phyloP scores from a whole-genome alignment of 257 asterid genomes.

The Solanum etuberosum region DNA sequence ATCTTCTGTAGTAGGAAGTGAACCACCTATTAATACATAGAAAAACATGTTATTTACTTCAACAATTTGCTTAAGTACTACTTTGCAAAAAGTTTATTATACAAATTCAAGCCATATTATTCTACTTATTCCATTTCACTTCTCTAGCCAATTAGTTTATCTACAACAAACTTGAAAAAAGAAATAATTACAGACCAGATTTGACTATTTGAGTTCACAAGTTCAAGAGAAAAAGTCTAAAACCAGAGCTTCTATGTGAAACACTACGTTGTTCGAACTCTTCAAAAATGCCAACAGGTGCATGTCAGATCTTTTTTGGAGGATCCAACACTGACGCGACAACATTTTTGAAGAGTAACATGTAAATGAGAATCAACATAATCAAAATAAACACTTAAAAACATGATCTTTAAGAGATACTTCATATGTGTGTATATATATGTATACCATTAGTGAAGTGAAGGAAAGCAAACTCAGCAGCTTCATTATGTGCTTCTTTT shows the following conservation, averaged over 20 bases:
- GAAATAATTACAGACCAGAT: neutral
- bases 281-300: neutral
- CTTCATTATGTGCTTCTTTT: conserved; percentile 35
- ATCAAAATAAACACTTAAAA: neutral
- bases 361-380: neutral
- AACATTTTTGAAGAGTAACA: neutral
- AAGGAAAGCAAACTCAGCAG: conserved; percentile 33
- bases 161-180: neutral
- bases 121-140: neutral
- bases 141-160: no score
- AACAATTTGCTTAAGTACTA: neutral
- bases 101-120: neutral
- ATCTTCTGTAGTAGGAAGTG: neutral
- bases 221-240: neutral
- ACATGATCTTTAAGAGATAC: neutral
- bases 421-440: neutral
- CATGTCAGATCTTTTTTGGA: neutral
- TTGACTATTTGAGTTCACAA: neutral
- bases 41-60: neutral
- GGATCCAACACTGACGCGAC: neutral
- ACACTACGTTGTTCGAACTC: neutral
- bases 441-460: conserved; percentile 29
- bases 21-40: neutral
- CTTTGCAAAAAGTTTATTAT: neutral
- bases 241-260: neutral